Conservation (phyloP, 1,284 basidiomycete species). For the Agroathelia rolfsii region DNA sequence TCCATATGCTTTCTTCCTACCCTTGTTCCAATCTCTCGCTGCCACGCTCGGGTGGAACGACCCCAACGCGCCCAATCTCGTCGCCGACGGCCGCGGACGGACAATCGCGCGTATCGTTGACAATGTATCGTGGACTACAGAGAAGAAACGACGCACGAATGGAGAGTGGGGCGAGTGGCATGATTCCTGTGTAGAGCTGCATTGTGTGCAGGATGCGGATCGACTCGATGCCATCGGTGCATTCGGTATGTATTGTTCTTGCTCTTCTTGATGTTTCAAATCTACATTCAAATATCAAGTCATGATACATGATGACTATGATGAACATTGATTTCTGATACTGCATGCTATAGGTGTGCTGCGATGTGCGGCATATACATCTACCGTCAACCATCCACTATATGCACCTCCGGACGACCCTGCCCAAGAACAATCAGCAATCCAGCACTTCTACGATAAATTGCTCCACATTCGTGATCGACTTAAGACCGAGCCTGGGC, state of each 20-base stretch:
- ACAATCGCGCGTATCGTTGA: constrained; percentile 58
- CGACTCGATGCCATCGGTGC: constrained; percentile 87
- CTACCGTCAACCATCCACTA: constrained; percentile 59
- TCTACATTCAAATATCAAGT: no score
- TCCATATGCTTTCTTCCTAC: constrained; percentile 55
- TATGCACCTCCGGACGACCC: constrained; percentile 47
- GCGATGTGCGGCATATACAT: constrained; percentile 78
- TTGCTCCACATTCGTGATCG: constrained; percentile 63
- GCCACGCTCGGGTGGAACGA: no score
- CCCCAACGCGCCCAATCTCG: constrained; percentile 39
- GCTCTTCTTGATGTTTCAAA: constrained; percentile 5
- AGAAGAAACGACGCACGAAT: constrained; percentile 53
- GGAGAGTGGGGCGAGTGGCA: constrained; percentile 66
- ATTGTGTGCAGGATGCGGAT: constrained; percentile 91
- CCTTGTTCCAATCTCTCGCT: constrained; percentile 48
- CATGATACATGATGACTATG: no score
- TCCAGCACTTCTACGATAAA: constrained; percentile 86
- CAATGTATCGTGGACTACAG: constrained; percentile 82
- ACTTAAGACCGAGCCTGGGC: constrained; percentile 71
- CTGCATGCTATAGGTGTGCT: constrained; percentile 69
- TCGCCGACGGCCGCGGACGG: constrained; percentile 49
- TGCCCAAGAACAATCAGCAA: constrained; percentile 43
- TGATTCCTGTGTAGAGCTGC: constrained; percentile 65
- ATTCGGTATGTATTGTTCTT: constrained; percentile 56
- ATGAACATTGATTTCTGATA: constrained; percentile 1